A percentile compares a stretch with the other conserved stretches of the same genome.
phyloP scores from a whole-genome alignment of 202 grass and related monocot species.

The Tripidium arundinaceum region DNA sequence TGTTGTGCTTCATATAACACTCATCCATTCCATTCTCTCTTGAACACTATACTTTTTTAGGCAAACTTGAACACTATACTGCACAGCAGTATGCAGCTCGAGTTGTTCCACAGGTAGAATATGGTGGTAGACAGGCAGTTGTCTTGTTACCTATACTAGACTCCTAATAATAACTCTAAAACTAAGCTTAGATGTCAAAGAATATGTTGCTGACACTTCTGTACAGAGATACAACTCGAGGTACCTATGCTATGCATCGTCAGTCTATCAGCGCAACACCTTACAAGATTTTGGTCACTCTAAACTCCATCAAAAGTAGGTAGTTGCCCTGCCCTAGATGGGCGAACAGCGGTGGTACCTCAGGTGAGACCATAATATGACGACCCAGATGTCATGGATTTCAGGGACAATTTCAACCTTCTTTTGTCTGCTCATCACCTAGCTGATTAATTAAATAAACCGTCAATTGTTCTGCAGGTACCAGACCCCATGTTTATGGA shows the following conservation, averaged over 20 bases:
- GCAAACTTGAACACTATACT: no score
- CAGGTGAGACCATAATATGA: constrained; percentile 40
- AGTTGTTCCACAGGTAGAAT: constrained; percentile 6
- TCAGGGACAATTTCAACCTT: background rate
- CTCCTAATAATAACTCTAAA: constrained; percentile 13
- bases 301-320: constrained; percentile 36
- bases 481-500: constrained; percentile 46
- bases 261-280: background rate
- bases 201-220: background rate
- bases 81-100: background rate
- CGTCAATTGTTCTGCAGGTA: constrained; percentile 43
- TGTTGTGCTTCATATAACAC: background rate
- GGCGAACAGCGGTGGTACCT: constrained; percentile 16
- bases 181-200: constrained; percentile 25
- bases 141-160: background rate
- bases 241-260: constrained; percentile 1
- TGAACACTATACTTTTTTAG: no score
- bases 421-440: background rate
- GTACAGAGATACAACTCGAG: background rate
- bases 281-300: constrained; percentile 14
- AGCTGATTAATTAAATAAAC: background rate
- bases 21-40: constrained; percentile 1
- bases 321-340: constrained; percentile 10
- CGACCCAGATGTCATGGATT: background rate
- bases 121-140: background rate